Conservation (phyloP, 768 basidiomycete species). For the Hemileccinum rubropunctum region DNA sequence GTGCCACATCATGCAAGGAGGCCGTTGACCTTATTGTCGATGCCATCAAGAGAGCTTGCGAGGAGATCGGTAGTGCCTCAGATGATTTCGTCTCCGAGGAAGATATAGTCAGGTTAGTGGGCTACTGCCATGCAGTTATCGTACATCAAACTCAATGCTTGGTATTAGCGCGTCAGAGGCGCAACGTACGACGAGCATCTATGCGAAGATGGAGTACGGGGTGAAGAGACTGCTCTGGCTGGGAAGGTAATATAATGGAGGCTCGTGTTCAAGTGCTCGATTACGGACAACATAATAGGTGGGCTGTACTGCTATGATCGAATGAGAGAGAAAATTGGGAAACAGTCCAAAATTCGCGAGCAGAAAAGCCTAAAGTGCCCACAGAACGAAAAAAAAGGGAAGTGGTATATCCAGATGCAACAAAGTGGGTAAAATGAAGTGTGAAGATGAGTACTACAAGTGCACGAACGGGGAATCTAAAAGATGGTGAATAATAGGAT, state of each 20-base stretch:
- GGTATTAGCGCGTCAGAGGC: conserved; percentile 71
- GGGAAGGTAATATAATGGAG: conserved; percentile 47
- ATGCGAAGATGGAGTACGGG: conserved; percentile 92
- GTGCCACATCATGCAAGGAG: conserved; percentile 70
- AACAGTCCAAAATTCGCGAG: conserved; percentile 7
- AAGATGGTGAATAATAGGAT: conserved; percentile 16
- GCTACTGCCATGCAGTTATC: background rate
- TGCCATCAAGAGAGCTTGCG: conserved; percentile 64
- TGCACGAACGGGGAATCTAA: conserved; percentile 17
- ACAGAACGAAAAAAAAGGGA: conserved; percentile 17
- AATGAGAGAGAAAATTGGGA: conserved; percentile 3
- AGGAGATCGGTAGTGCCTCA: conserved; percentile 48
- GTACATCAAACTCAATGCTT: background rate
- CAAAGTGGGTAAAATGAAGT: conserved; percentile 8
- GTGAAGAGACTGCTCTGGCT: conserved; percentile 90
- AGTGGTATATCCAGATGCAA: background rate
- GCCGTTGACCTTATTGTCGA: conserved; percentile 75
- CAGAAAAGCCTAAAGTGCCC: background rate
- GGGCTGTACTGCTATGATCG: conserved; percentile 13
- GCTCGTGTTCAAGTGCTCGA: background rate
- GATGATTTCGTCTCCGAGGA: conserved; percentile 54
- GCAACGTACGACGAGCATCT: conserved; percentile 78
- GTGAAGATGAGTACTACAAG: conserved; percentile 18
- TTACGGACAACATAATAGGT: conserved; percentile 13
- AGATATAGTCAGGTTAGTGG: conserved; percentile 76